Evolutionary conservation across 2,329 filamentous ascomycete species (phyloP), one percentile per base, ranked within the genome.

Genomic region (Phyllosticta ampelicida): DNA sequence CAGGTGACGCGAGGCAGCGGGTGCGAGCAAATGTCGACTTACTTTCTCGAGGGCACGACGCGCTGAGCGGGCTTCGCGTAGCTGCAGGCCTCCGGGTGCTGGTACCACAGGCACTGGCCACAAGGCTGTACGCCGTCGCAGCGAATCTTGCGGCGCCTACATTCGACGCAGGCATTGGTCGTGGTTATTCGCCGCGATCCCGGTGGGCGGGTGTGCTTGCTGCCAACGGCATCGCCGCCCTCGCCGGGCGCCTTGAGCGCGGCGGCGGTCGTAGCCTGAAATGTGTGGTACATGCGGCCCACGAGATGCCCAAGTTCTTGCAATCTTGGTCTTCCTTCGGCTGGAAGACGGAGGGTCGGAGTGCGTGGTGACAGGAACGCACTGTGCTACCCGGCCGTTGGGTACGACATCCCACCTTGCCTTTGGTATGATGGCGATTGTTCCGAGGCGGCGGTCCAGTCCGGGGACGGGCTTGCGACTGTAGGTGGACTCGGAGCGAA

Each of bases 81-180:
- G 65, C 86, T 85, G 68, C 89, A 92, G 57, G 83, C 79, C 69
- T 90, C 88, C 3, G 87, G 86, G 62, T 88, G 87, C 59, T 89
- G 84, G 68, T 89, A 91, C 70, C 87, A 90, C 60, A 88, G 80
- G 69, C 89, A 94, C 68, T 90, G 88, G 44, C 87, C 86, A 68
- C 89, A 94, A 10, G 89, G 89, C 67, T 89, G 86, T 63, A 86
- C 82, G 57, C 89, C 89, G 74, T 91, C 87, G 68, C 89, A 94
- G 62, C 89, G 85, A 58, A 92, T 92, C 72, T 92, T 94, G 61
- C 88, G 81, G 64, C 88, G 80, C 67, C 90, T 85, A 74, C 88
- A 90, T 65, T 88, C 86, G 53, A 86, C 84, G 69, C 86, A 90
- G 44, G 86, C 86, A 66, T 86, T 77, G 65, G 70, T 76, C 3